A percentile compares a stretch with the other conserved stretches of the same genome.
phyloP scores from a whole-genome alignment of 805 yeast species.

The Starmerella vaccinii region DNA sequence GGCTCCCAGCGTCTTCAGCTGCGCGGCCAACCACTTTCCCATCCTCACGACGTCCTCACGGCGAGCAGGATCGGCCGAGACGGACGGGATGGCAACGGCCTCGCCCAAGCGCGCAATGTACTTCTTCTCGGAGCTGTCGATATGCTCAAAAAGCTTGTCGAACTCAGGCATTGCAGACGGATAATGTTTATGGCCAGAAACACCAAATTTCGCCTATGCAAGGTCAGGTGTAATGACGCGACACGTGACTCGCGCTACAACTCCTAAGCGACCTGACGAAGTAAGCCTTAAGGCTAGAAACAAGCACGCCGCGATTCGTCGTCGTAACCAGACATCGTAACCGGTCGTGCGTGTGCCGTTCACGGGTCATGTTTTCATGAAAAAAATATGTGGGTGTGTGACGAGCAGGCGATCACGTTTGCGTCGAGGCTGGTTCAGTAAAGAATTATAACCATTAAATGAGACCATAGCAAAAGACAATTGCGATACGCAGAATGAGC shows the following conservation, averaged over 20 bases:
- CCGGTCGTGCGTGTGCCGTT: too few species aligned
- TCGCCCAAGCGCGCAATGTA: conserved; percentile 47
- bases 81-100: conserved; percentile 93
- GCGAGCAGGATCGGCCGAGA: conserved; percentile 77
- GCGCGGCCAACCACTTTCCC: conserved; percentile 68
- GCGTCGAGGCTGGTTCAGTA: too few species aligned
- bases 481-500: too few species aligned
- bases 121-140: conserved; percentile 62
- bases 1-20: conserved; percentile 66
- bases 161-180: conserved; percentile 20
- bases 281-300: too few species aligned
- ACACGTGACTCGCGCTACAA: background rate
- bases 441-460: too few species aligned
- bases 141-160: conserved; percentile 40
- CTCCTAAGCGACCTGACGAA: too few species aligned
- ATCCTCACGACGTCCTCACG: conserved; percentile 85
- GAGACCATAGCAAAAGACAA: too few species aligned
- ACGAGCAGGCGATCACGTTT: too few species aligned
- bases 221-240: background rate
- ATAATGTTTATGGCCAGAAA: background rate
- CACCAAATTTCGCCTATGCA: background rate
- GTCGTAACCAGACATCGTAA: too few species aligned
- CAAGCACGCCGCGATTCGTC: background rate
- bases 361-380: too few species aligned
- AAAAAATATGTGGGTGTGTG: too few species aligned